These are phyloP conservation scores for Ceratocystis cubensis DNA, from an alignment of 2,329 filamentous ascomycete species.

Conservation along the genomic window DNA sequence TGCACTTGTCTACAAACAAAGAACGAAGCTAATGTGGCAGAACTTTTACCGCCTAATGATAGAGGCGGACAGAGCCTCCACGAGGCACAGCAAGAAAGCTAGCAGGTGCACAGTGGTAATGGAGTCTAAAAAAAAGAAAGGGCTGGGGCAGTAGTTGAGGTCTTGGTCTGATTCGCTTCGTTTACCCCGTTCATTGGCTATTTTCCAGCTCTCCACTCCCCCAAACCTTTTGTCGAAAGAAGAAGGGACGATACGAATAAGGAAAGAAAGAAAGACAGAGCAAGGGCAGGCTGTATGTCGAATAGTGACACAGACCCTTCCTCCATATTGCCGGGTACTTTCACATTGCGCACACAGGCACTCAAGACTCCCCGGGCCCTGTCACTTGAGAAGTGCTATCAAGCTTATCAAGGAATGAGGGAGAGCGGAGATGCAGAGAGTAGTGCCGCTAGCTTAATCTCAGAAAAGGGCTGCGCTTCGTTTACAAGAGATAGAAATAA, in stretches of 20 bases:
- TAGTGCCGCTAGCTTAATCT: not conserved
- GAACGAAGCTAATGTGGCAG: slow-evolving; percentile 3
- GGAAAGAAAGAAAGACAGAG: not conserved
- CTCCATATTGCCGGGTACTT: not conserved
- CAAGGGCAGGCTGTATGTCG: not conserved
- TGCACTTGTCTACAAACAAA: not conserved
- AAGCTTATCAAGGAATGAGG: not conserved
- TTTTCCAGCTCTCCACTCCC: not conserved
- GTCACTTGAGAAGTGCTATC: not conserved
- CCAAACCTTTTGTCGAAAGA: not conserved
- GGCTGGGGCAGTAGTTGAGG: slow-evolving; percentile 6
- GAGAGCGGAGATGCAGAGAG: not conserved
- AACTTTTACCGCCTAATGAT: not conserved
- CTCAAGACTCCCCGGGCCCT: not conserved
- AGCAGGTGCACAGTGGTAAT: not conserved
- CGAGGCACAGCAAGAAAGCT: not conserved
- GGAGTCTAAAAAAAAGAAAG: not conserved
- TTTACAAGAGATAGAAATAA: not conserved
- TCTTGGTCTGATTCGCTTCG: not conserved
- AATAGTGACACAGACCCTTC: slow-evolving; percentile 2
- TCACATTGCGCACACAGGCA: not conserved
- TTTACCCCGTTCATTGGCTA: not conserved
- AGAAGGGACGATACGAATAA: not conserved
- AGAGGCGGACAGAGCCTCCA: not conserved
- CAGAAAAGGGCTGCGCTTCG: not conserved